phyloP scores from a whole-genome alignment of 2,329 filamentous ascomycete genomes.

The Paracoccidioides lutzii region DNA sequence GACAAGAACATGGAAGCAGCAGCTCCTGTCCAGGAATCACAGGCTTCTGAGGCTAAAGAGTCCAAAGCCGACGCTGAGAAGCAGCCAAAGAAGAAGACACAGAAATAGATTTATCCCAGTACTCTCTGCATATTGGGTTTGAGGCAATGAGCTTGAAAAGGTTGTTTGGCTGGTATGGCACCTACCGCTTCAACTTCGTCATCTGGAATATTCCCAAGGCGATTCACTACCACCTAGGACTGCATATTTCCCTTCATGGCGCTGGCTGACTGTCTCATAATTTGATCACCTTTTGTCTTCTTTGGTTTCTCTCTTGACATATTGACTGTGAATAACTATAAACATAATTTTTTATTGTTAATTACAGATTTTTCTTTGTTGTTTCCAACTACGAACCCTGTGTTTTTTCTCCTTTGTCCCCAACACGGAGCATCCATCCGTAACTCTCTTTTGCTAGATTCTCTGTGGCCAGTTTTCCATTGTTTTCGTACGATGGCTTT shows the following conservation, averaged over 20 bases:
- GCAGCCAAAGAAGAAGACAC: constrained; percentile 12
- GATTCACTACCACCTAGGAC: neutral
- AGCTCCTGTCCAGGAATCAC: constrained; percentile 44
- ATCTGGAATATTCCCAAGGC: neutral
- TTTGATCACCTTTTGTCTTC: neutral
- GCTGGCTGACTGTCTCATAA: neutral
- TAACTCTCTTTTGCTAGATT: no score
- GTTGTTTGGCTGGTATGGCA: neutral
- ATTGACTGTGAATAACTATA: no score
- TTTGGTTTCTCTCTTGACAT: no score
- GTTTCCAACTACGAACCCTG: no score
- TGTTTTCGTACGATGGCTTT: neutral
- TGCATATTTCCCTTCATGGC: neutral
- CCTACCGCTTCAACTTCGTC: neutral
- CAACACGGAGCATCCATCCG: no score
- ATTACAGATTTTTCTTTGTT: no score
- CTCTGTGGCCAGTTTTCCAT: no score
- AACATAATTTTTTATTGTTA: no score
- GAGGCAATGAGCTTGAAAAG: neutral
- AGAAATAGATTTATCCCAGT: constrained; percentile 11
- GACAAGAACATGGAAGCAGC: constrained; percentile 29
- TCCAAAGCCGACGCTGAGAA: constrained; percentile 24
- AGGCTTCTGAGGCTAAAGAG: constrained; percentile 33
- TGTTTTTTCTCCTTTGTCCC: no score
- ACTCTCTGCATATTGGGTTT: neutral